Percentiles rank a stretch among this genome's conserved stretches.
phyloP scores from a whole-genome alignment of 2,329 filamentous ascomycete genomes.

The Ophiocordyceps camponoti-saundersi region DNA sequence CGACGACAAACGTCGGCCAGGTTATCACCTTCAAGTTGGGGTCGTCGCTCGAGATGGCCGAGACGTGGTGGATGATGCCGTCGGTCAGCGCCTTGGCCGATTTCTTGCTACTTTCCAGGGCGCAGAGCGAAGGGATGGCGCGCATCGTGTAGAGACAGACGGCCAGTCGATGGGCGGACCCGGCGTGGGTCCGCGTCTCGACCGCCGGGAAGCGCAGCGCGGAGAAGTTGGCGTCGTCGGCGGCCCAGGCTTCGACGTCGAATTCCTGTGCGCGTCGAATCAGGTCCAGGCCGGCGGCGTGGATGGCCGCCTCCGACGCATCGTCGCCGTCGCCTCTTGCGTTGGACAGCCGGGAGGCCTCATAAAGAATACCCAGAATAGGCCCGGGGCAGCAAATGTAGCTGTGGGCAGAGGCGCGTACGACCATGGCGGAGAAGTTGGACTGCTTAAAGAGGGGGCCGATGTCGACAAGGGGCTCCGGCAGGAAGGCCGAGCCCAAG shows the following conservation, averaged over 20 bases:
- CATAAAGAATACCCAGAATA: constrained; percentile 24
- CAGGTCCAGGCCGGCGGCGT: constrained; percentile 14
- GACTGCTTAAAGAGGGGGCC: constrained; percentile 18
- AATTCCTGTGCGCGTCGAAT: constrained; percentile 20
- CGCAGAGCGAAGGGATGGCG: constrained; percentile 14
- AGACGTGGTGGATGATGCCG: constrained; percentile 29
- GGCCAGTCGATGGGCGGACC: constrained; percentile 23
- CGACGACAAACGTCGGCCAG: constrained; percentile 39
- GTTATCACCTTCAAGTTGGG: constrained; percentile 37
- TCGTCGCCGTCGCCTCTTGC: constrained; percentile 11
- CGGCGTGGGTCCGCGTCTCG: constrained; percentile 21
- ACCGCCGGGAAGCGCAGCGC: constrained; percentile 16
- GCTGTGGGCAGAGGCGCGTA: constrained; percentile 23
- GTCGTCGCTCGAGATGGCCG: constrained; percentile 28
- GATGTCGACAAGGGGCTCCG: constrained; percentile 11
- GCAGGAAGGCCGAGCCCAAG: constrained; percentile 25
- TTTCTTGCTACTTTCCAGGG: constrained; percentile 10
- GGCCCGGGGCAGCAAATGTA: constrained; percentile 29
- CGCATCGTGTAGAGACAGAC: constrained; percentile 29
- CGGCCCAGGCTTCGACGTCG: constrained; percentile 24
- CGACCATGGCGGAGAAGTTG: constrained; percentile 19
- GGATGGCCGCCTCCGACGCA: constrained; percentile 3
- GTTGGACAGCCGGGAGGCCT: constrained; percentile 22
- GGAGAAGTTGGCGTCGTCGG: constrained; percentile 15
- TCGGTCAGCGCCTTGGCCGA: constrained; percentile 18